A percentile compares a stretch with the other conserved stretches of the same genome.
Evolutionary conservation across 31 red algal genomes (phyloP).

Genomic region (Porphyra umbilicalis): DNA sequence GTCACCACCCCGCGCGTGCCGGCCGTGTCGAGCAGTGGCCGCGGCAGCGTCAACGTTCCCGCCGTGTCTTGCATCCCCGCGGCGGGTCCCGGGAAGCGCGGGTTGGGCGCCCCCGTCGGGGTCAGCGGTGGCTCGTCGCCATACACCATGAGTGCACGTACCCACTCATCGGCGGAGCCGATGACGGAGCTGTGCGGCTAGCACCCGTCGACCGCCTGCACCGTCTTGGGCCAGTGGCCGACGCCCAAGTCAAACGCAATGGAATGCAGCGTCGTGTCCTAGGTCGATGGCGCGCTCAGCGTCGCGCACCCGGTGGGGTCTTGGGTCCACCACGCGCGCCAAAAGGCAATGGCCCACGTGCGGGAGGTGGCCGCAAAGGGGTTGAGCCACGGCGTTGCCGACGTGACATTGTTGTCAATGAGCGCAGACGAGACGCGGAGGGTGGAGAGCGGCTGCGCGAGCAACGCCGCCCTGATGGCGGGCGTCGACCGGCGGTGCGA

Average conservation of each 20-base stretch:
- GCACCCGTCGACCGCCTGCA: no score
- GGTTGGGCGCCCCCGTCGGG: conserved; percentile 15
- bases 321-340: conserved; percentile 53
- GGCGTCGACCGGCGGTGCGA: no score
- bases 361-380: conserved; percentile 17
- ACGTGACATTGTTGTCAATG: conserved; percentile 27
- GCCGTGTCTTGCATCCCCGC: no score
- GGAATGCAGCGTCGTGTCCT: no score
- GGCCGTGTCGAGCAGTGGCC: no score
- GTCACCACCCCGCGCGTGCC: conserved; percentile 9
- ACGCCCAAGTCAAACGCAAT: no score
- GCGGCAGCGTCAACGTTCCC: no score
- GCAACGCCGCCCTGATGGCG: not conserved
- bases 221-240: no score
- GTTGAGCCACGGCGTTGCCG: conserved; percentile 16
- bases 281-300: no score
- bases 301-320: no score
- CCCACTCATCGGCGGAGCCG: conserved; percentile 25
- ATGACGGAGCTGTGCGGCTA: not conserved
- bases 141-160: conserved; percentile 6
- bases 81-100: no score
- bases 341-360: conserved; percentile 28
- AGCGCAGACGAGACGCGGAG: conserved; percentile 26
- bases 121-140: conserved; percentile 38
- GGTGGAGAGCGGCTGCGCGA: conserved; percentile 11